phyloP scores from a whole-genome alignment of 2,329 filamentous ascomycete genomes.

The Myriosclerotinia scirpicola region DNA sequence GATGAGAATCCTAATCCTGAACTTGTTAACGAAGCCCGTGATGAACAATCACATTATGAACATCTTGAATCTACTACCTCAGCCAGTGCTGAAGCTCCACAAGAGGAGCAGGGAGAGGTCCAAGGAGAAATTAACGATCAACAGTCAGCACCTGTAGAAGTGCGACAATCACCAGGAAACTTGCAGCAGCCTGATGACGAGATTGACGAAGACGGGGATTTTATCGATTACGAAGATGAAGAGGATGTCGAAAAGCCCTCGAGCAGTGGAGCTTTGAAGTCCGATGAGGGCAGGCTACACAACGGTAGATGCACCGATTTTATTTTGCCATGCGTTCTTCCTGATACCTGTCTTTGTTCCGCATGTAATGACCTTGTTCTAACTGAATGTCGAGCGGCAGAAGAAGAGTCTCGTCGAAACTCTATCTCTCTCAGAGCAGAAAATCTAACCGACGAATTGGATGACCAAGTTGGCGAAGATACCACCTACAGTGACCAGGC shows the following conservation, averaged over 20 bases:
- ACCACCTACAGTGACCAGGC: background rate
- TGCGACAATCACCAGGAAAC: background rate
- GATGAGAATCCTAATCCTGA: background rate
- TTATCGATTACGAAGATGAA: constrained; percentile 52
- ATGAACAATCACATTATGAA: constrained; percentile 3
- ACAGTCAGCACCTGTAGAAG: constrained; percentile 12
- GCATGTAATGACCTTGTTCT: constrained; percentile 33
- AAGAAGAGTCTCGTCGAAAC: constrained; percentile 34
- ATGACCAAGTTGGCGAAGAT: background rate
- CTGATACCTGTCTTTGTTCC: constrained; percentile 35
- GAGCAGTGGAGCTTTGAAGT: constrained; percentile 19
- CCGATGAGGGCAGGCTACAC: constrained; percentile 26
- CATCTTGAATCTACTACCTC: background rate
- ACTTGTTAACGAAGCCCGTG: background rate
- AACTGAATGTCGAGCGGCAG: constrained; percentile 31
- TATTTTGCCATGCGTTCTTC: constrained; percentile 34
- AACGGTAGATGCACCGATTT: constrained; percentile 37
- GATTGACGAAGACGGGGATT: constrained; percentile 43
- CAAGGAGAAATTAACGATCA: constrained; percentile 13
- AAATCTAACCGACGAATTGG: constrained; percentile 4
- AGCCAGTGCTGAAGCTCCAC: constrained; percentile 15
- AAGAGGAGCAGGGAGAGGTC: constrained; percentile 10
- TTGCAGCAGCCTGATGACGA: constrained; percentile 7
- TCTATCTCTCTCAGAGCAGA: constrained; percentile 29
- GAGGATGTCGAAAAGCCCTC: constrained; percentile 36